These are phyloP conservation scores for Debaryomycetaceae sp. DNA, from an alignment of 1,139 yeast genomes.

Conservation along the genomic window DNA sequence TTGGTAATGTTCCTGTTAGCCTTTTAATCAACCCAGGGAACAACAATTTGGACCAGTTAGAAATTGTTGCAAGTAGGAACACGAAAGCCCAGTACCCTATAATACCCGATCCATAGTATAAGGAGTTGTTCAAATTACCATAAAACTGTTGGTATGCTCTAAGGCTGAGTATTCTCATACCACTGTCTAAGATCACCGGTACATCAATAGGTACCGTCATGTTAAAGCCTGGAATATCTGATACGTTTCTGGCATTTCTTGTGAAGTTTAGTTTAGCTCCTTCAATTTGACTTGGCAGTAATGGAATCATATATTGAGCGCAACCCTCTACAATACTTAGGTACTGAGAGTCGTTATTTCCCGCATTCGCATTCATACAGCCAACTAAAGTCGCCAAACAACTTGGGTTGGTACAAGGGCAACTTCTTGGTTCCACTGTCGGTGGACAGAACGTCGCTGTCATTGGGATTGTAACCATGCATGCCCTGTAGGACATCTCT, in stretches of 20 bases:
- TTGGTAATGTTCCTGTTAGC: constrained; percentile 21
- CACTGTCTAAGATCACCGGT: neutral
- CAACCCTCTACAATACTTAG: constrained; percentile 13
- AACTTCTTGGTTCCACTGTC: neutral
- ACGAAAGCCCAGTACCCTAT: constrained; percentile 50
- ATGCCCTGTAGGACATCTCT: neutral
- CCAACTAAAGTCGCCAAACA: constrained; percentile 19
- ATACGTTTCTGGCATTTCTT: constrained; percentile 6
- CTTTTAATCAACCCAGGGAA: constrained; percentile 22
- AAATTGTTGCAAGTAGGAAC: constrained; percentile 34
- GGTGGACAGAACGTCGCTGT: constrained; percentile 1
- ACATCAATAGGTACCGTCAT: neutral
- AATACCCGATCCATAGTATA: constrained; percentile 46
- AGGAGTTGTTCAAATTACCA: constrained; percentile 20
- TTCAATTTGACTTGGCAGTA: neutral
- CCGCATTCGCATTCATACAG: constrained; percentile 14
- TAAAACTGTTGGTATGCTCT: neutral
- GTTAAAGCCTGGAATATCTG: constrained; percentile 9
- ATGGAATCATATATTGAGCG: constrained; percentile 2
- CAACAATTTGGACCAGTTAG: constrained; percentile 37
- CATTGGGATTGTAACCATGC: neutral
- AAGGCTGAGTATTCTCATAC: neutral
- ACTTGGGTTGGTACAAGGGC: constrained; percentile 14
- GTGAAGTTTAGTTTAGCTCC: constrained; percentile 11
- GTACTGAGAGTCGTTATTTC: constrained; percentile 12